Percentiles rank a stretch among this genome's conserved stretches.
Conservation (phyloP, 148 eudicot genomes). For the Rhododendron williamsianum region DNA sequence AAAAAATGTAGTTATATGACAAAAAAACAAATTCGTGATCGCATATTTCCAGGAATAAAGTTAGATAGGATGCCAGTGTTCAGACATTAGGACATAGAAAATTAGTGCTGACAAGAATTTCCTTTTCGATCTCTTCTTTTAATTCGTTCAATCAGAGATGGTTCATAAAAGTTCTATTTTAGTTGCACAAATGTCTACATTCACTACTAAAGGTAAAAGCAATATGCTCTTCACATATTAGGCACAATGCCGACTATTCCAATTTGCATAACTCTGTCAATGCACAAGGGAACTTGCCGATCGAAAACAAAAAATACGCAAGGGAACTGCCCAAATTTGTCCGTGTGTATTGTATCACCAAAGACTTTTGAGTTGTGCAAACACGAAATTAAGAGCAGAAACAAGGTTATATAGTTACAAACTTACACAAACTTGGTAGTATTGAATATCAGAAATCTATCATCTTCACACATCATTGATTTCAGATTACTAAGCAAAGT, state of each 20-base stretch:
- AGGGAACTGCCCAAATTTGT: neutral
- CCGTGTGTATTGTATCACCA: neutral
- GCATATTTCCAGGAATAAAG: neutral
- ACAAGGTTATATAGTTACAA: neutral
- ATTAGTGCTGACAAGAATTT: neutral
- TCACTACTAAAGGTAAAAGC: neutral
- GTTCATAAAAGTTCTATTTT: neutral
- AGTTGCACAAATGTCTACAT: neutral
- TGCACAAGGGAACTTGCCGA: no score
- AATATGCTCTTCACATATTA: neutral
- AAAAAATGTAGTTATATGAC: neutral
- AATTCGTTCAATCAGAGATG: neutral
- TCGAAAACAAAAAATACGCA: no score
- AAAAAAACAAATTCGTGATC: neutral
- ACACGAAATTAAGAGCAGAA: neutral
- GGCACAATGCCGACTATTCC: neutral
- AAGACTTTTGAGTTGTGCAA: neutral
- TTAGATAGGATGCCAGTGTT: neutral
- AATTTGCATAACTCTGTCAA: neutral
- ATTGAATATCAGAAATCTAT: neutral
- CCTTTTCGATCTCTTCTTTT: neutral
- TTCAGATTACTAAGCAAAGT: neutral
- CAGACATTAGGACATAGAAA: neutral
- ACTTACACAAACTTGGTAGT: neutral
- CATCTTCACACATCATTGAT: neutral